Evolutionary conservation across 768 basidiomycete species (phyloP), one percentile per base, ranked within the genome.

Genomic region (Trametes gibbosa): DNA sequence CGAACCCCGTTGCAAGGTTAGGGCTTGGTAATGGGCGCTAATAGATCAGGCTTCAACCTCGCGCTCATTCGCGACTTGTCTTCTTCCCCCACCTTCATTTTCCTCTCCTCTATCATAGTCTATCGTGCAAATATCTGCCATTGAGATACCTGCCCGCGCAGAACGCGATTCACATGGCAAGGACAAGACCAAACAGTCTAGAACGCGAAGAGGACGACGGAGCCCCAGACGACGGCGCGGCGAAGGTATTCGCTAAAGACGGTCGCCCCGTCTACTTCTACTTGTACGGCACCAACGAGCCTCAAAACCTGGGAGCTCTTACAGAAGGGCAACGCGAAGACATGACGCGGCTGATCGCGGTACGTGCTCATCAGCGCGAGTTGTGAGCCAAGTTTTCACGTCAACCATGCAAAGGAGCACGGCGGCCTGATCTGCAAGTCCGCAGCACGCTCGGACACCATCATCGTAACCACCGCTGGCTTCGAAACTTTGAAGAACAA

Each of bases 381-480:
- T 1, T 17, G 5, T 2, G 14, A n/a, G 2, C 16, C 29, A 7
- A 6, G 16, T 32, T 4, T 10, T 32, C 29, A 32, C 14, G 10
- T 5, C 19, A 42, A n/a, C n/a, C n/a, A n/a, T n/a, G n/a, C n/a
- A 19, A 24, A 66, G 65, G 41, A 35, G 19, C 23, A 66, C 19
- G 65, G 65, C 17, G 65, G 65, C 6, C 24, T 32, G 2, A 6
- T 66, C 13, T 46, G 16, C 16, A 8, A 46, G 3, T 7, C 35
- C 6, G 53, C 48, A 34, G 41, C 56, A 4, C 54, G 57, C 10
- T 56, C 62, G 5, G 57, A 66, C 25, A 66, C 62, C 1, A 56
- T 66, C 39, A 59, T 66, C 34, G 60, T 58, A 1, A 29, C 27
- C 6, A 19, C 46, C 12, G 34, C 7, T 1, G 65, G 57, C 13